Evolutionary conservation across 495 filamentous ascomycete species (phyloP).

Genomic region (Xylaria telfairii): DNA sequence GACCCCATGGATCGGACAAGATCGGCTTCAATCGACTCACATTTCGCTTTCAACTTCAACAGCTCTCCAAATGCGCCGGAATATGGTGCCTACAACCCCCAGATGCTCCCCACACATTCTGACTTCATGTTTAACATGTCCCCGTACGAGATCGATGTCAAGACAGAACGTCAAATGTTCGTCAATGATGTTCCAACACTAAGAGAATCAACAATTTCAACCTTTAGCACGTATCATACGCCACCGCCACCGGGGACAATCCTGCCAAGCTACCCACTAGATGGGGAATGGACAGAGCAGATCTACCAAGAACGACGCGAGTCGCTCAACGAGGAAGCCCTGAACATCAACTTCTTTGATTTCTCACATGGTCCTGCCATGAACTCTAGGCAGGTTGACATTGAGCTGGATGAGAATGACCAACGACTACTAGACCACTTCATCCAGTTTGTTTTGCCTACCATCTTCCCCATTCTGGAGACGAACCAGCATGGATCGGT

Average conservation of each 20-base stretch:
- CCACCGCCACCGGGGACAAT: conserved; percentile 69
- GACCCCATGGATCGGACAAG: conserved; percentile 73
- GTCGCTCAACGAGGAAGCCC: conserved; percentile 67
- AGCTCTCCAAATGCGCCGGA: conserved; percentile 63
- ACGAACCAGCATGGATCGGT: conserved; percentile 81
- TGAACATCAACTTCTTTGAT: conserved; percentile 79
- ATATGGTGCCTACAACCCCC: conserved; percentile 66
- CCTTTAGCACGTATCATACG: conserved; percentile 84
- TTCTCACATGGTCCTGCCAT: conserved; percentile 66
- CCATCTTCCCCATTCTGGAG: conserved; percentile 91
- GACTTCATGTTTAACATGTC: conserved; percentile 64
- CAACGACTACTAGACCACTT: conserved; percentile 90
- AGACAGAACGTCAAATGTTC: conserved; percentile 93
- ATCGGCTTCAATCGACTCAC: conserved; percentile 79
- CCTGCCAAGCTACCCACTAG: conserved; percentile 67
- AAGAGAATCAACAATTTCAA: conserved; percentile 82
- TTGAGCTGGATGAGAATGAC: conserved; percentile 90
- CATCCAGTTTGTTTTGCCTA: conserved; percentile 81
- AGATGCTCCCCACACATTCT: conserved; percentile 44
- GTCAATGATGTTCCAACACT: conserved; percentile 87
- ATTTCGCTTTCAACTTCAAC: conserved; percentile 77
- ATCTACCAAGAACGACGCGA: conserved; percentile 70
- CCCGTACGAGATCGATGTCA: conserved; percentile 94
- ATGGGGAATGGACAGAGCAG: conserved; percentile 78
- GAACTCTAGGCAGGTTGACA: conserved; percentile 66